Conservation (phyloP, 148 eudicot genomes). For the Silene latifolia region DNA sequence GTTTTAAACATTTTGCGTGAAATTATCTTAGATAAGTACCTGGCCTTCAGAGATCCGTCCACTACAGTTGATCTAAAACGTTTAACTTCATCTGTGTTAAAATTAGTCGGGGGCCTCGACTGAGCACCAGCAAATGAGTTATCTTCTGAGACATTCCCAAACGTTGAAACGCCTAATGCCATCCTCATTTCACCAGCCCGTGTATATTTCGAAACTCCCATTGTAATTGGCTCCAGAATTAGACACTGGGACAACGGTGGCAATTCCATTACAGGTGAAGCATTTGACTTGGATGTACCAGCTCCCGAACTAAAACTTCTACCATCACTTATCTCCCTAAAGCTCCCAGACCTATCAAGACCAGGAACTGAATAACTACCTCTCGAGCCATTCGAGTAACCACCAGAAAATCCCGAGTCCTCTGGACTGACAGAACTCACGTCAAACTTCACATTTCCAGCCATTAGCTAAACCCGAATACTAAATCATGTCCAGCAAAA, state of each 20-base stretch:
- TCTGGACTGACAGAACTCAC: conserved; percentile 65
- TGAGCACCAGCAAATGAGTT: conserved; percentile 58
- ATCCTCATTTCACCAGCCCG: conserved; percentile 62
- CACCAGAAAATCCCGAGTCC: conserved; percentile 51
- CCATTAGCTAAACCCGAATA: conserved; percentile 45
- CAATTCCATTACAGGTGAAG: conserved; percentile 33
- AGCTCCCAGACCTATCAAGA: conserved; percentile 81
- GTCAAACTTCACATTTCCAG: conserved; percentile 63
- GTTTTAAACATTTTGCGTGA: too few relatives aligned
- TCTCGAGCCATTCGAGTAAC: conserved; percentile 51
- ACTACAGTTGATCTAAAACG: conserved; percentile 50
- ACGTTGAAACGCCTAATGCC: conserved; percentile 40
- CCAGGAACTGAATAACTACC: conserved; percentile 46
- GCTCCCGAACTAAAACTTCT: conserved; percentile 48
- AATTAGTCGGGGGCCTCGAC: conserved; percentile 46
- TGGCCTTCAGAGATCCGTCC: conserved; percentile 65
- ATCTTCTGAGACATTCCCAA: conserved; percentile 36
- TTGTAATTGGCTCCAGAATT: conserved; percentile 57
- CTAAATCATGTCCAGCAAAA: conserved; percentile 37
- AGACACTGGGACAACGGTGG: conserved; percentile 55
- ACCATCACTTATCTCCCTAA: conserved; percentile 63
- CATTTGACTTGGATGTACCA: conserved; percentile 40
- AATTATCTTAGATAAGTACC: conserved; percentile 35
- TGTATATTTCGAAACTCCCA: conserved; percentile 43
- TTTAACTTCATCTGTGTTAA: conserved; percentile 57